Evolutionary conservation across 225 moss, liverwort and hornwort species (phyloP), one percentile per base, ranked within the genome.

Genomic region (Neckera pumila): DNA sequence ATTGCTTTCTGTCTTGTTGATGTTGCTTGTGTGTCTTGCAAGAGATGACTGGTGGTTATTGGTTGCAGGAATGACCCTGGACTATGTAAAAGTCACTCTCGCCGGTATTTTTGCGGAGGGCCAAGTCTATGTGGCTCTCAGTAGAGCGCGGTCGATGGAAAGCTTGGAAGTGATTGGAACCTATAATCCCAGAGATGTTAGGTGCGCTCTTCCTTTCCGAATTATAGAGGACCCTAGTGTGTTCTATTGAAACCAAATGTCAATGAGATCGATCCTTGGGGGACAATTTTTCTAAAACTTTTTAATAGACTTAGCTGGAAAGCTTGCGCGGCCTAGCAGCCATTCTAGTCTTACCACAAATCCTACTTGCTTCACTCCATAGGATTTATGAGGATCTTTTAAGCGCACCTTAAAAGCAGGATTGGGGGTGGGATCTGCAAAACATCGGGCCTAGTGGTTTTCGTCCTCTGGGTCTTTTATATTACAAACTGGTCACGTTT

Each of bases 101-200:
- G 81, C 92, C 38, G 88, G 88, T 47, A 90, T 93, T 71, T 97
- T 97, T 89, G 95, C 94, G 8, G 93, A 94, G 34, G 97, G 96
- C n/a, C 97, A 97, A 94, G 91, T 92, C 33, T 97, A 97, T 90
- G 97, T 97, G 81, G 97, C 97, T 11, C 95, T 97, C 25, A 97
- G 96, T 88, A 92, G 97, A 88, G 97, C 93, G 81, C 96, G 93
- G 76, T 95, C 96, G 10, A 93, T 97, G 96, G 95, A 92, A 45
- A 91, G 95, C 77, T 91, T 97, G 83, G 93, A 97, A 94, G 88
- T 96, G 58, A 60, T 94, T 12, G 93, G 94, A 89, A 91, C 76
- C 45, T 90, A 76, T 84, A 91, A 92, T 78, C 79, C 62, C 61
- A 88, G 88, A 40, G 80, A 94, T 60, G 89, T 97, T 33, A 89